Conservation (phyloP, 1,284 basidiomycete genomes). For the Hymenochaete sp. region DNA sequence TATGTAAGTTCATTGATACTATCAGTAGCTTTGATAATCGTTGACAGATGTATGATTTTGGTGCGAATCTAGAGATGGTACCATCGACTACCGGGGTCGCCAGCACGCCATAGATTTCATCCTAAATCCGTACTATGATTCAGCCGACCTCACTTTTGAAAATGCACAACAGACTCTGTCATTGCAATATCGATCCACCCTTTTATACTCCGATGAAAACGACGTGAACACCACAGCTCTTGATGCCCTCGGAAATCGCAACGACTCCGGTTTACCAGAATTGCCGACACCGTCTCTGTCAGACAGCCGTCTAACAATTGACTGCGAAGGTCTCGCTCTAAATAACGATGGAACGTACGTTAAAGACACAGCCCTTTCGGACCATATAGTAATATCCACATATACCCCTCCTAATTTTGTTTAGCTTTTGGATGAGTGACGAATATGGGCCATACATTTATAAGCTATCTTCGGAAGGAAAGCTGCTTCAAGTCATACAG, state of each 20-base stretch:
- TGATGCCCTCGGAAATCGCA: slow-evolving; percentile 44
- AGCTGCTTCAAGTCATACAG: slow-evolving; percentile 48
- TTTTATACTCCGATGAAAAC: slow-evolving; percentile 45
- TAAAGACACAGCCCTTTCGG: no score
- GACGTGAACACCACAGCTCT: slow-evolving; percentile 48
- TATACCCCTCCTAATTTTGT: slow-evolving; percentile 1
- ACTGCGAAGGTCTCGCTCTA: slow-evolving; percentile 53
- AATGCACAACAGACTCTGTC: slow-evolving; percentile 45
- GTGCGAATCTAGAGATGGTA: slow-evolving; percentile 31
- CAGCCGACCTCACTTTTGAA: slow-evolving; percentile 39
- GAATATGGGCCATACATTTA: slow-evolving; percentile 70
- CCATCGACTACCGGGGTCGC: slow-evolving; percentile 53
- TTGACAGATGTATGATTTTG: slow-evolving; percentile 1
- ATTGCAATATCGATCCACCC: slow-evolving; percentile 45
- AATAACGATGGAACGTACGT: slow-evolving; percentile 51
- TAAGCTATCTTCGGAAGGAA: slow-evolving; percentile 37
- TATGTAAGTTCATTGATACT: slow-evolving; percentile 24
- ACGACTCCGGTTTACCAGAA: slow-evolving; percentile 28
- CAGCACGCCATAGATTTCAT: slow-evolving; percentile 51
- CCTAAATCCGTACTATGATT: slow-evolving; percentile 46
- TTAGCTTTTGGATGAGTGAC: slow-evolving; percentile 53
- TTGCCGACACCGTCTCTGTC: slow-evolving; percentile 40
- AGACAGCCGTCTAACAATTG: slow-evolving; percentile 44
- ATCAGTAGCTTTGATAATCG: not conserved
- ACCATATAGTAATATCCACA: slow-evolving; percentile 11